Evolutionary conservation across 176 grass and related monocot species (phyloP), one percentile per base, ranked within the genome.

Genomic region (Rhipidocladum racemiflorum): DNA sequence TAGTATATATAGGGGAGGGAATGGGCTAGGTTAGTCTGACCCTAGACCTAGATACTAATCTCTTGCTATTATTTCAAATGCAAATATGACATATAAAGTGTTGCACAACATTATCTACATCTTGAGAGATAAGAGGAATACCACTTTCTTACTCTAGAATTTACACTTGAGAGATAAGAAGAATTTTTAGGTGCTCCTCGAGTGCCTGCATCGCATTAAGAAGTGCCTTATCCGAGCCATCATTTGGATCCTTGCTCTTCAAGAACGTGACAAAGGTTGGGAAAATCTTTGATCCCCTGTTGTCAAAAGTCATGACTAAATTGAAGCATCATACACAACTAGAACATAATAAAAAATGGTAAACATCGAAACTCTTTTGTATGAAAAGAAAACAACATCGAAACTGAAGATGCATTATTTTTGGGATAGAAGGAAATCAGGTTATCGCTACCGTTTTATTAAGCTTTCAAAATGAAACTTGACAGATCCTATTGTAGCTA

Each of bases 221-320:
- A 78, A 97, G 87, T 61, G 73, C 71, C 50, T 90, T 87, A 68
- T 97, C 89, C 5, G 89, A 72, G 36, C 91, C 90, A 87, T 97
- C 94, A 64, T 49, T 90, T 0, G 87, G 53, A 83, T 97, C 94
- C 87, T 94, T 97, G 83, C 89, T 97, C 85, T 87, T 97, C 87
- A 94, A 70, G 85, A 97, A 97, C 27, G 81, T 91, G 51, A 90
- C 27, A 25, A 94, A 94, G 39, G 85, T 30, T 24, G 91, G 50
- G 23, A 90, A 94, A 71, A 97, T 73, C 84, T 92, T 97, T 81
- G 94, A 97, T 67, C 91, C 94, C 87, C 91, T 97, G 87, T 85
- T n/a, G n/a, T n/a, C n/a, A n/a, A n/a, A n/a, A n/a, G n/a, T n/a
- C 49, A 79, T 34, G 32, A 60, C 13, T 30, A 76, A 76, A 76